Base-by-base conservation (phyloP, 495 filamentous ascomycete genomes). In the Corynascus novoguineensis region DNA sequence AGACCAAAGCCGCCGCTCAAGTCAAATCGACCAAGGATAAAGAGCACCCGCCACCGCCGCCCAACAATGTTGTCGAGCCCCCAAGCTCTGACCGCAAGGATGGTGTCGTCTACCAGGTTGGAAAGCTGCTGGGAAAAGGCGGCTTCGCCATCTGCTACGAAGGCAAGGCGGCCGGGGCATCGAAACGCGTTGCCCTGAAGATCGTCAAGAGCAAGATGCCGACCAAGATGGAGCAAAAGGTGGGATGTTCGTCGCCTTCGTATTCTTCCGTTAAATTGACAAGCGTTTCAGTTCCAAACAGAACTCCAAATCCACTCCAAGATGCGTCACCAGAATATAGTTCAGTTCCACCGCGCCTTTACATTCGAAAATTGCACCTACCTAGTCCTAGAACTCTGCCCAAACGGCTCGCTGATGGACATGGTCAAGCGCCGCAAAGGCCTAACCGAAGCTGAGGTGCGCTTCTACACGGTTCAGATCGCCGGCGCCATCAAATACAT, bases 231-330 rank as follows among this genome's bases (percentile, higher is more conserved):
- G 80, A 88, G 61, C 89, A 95, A 62, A 98, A 98, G 85, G 92
- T 95, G 67, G 24, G 69, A 32, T 21, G 47, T 24, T 27, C 9
- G 15, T 3, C n/a, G 25, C 11, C 14, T 14, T n/a, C 19, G 7
- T 29, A n/a, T 44, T 22, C n/a, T 34, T 8, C n/a, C n/a, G n/a
- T 58, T n/a, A 29, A 8, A 21, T 72, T 82, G 60, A 83, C 67
- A 15, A 7, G 3, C n/a, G 53, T 24, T 14, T 37, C 48, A 97
- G 91, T 99, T 99, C 72, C 89, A 93, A 72, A 96, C 91, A 4
- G 95, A 99, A 67, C 81, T 99, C 1, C 91, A 97, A 69, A 95
- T 99, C 44, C 95, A 99, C 69, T 95, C 92, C 17, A 97, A 96
- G 68, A 91, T 99, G 86, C 83, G 83, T 34, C 92, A 99, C 62